Conservation (phyloP, 257 asterid species). For the Jasminum sambac region DNA sequence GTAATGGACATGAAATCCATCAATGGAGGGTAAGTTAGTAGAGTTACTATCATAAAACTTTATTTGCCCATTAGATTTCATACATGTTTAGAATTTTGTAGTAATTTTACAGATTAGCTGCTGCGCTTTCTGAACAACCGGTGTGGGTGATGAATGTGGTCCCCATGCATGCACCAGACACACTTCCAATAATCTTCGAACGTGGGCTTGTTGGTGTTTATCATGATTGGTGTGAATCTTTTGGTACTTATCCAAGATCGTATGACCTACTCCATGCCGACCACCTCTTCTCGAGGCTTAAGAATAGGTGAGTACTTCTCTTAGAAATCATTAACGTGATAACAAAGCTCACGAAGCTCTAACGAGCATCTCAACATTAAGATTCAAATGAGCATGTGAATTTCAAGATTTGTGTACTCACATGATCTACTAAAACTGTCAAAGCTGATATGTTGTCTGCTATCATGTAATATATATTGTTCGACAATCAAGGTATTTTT, state of each 20-base stretch:
- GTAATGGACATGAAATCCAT: slow-evolving; percentile 97
- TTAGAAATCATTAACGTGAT: too few species aligned
- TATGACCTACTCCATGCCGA: slow-evolving; percentile 95
- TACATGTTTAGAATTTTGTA: slow-evolving; percentile 3
- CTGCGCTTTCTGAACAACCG: slow-evolving; percentile 69
- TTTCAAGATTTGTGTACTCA: too few species aligned
- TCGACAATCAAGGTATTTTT: too few species aligned
- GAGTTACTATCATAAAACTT: not conserved
- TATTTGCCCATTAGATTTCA: not conserved
- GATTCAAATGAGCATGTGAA: too few species aligned
- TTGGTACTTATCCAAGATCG: slow-evolving; percentile 90
- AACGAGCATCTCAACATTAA: too few species aligned
- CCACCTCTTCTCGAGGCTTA: slow-evolving; percentile 97
- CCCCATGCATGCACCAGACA: slow-evolving; percentile 81
- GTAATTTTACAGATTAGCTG: slow-evolving; percentile 72
- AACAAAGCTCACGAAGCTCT: too few species aligned
- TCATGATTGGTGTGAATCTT: slow-evolving; percentile 97
- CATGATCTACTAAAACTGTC: too few species aligned
- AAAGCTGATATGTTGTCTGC: too few species aligned
- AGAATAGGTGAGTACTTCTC: slow-evolving; percentile 53
- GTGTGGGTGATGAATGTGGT: slow-evolving; percentile 97
- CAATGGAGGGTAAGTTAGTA: slow-evolving; percentile 78
- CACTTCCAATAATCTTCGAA: slow-evolving; percentile 85
- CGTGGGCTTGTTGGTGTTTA: slow-evolving; percentile 87
- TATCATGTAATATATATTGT: too few species aligned